phyloP scores from a whole-genome alignment of 768 basidiomycete species.

The Pleurotus djamor region DNA sequence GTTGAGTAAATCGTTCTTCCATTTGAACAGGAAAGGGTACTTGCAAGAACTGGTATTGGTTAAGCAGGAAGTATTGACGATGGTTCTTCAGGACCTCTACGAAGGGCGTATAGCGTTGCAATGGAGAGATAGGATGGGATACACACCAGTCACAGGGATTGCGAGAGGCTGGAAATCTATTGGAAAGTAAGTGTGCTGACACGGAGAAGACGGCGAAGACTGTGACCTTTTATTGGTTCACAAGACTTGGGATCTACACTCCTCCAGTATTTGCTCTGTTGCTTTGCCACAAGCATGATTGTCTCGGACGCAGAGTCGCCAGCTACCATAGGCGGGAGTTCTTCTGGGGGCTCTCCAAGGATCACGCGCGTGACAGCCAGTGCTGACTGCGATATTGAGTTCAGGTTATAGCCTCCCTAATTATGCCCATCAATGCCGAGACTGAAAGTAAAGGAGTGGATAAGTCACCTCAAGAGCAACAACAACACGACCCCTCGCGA shows the following conservation, averaged over 20 bases:
- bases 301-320: conserved; percentile 85
- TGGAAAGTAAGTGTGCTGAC: neutral
- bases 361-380: conserved; percentile 84
- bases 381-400: conserved; percentile 85
- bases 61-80: conserved; percentile 79
- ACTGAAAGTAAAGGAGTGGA: neutral
- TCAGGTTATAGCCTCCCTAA: conserved; percentile 94
- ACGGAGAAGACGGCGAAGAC: neutral
- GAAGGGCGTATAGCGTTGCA: conserved; percentile 5
- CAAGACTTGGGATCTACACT: conserved; percentile 77
- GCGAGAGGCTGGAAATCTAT: conserved; percentile 61
- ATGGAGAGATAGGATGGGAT: neutral
- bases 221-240: conserved; percentile 75
- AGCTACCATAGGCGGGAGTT: conserved; percentile 70
- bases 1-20: conserved; percentile 72
- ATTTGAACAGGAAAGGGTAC: conserved; percentile 71
- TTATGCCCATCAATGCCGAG: conserved; percentile 1
- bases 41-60: conserved; percentile 74
- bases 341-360: conserved; percentile 85
- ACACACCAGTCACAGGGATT: conserved; percentile 66
- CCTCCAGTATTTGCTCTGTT: conserved; percentile 93
- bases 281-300: conserved; percentile 80
- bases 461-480: conserved; percentile 84
- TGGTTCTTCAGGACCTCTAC: conserved; percentile 87
- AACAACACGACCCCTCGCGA: conserved; percentile 87